A percentile compares a stretch with the other conserved stretches of the same genome.
These are phyloP conservation scores for Metschnikowia kofuensis DNA, from an alignment of 805 yeast species.

Conservation along the genomic window DNA sequence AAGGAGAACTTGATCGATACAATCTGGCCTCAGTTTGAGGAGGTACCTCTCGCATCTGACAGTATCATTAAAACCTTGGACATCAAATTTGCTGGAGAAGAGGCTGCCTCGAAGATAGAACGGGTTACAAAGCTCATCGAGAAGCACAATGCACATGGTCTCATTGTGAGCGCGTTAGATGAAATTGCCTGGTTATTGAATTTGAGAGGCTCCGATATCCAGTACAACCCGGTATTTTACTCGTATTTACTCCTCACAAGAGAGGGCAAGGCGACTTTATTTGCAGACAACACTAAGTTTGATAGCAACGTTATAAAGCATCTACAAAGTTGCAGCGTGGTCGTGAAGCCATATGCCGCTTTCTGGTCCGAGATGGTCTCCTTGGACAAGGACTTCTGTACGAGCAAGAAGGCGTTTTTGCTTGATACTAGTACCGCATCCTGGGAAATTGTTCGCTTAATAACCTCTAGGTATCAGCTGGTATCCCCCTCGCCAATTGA, in stretches of 20 bases:
- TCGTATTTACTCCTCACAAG: slow-evolving; percentile 36
- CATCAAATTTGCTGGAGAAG: slow-evolving; percentile 61
- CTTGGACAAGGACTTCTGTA: slow-evolving; percentile 34
- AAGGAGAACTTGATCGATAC: slow-evolving; percentile 65
- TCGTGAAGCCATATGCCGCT: slow-evolving; percentile 40
- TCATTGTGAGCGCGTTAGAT: slow-evolving; percentile 47
- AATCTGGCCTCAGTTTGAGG: slow-evolving; percentile 71
- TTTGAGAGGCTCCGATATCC: slow-evolving; percentile 53
- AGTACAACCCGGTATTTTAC: slow-evolving; percentile 53
- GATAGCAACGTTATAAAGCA: slow-evolving; percentile 24
- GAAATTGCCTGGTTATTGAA: slow-evolving; percentile 55
- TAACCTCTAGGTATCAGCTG: slow-evolving; percentile 30
- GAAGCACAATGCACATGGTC: slow-evolving; percentile 30
- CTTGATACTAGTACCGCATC: slow-evolving; percentile 30
- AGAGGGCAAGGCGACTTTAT: slow-evolving; percentile 32
- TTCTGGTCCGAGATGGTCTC: slow-evolving; percentile 45
- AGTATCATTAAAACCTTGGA: slow-evolving; percentile 50
- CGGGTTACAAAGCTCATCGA: slow-evolving; percentile 31
- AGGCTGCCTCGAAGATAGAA: slow-evolving; percentile 53
- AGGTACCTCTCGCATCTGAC: slow-evolving; percentile 52
- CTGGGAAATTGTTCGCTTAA: slow-evolving; percentile 39
- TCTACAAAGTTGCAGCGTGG: slow-evolving; percentile 25
- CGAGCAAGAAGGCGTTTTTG: slow-evolving; percentile 28
- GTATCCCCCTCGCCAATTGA: slow-evolving; percentile 40
- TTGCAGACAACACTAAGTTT: slow-evolving; percentile 43